Evolutionary conservation across 345 rosid species (phyloP).

Genomic region (Eucalyptus viminalis): DNA sequence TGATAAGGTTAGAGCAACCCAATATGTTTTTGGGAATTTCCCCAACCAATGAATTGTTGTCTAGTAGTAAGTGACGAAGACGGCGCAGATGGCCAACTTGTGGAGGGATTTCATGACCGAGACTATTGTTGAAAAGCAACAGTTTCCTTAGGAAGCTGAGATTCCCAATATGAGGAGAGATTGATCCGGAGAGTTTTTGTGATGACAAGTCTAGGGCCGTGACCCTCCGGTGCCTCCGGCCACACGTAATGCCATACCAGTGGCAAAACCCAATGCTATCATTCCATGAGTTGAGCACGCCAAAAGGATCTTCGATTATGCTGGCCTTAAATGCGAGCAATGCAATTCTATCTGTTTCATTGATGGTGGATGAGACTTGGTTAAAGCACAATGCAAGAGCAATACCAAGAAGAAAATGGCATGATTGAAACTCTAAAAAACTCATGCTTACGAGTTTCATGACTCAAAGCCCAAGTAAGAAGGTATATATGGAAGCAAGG

Average conservation of each 20-base stretch:
- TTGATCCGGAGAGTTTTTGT: rapidly evolving
- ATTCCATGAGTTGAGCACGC: neutral
- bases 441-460: neutral
- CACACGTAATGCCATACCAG: neutral
- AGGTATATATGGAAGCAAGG: neutral
- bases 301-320: rapidly evolving
- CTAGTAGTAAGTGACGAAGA: rapidly evolving
- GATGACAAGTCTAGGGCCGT: neutral
- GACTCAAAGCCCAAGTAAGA: neutral
- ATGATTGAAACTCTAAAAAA: neutral
- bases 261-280: neutral
- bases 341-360: neutral
- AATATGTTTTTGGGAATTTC: neutral
- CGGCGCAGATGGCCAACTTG: rapidly evolving
- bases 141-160: neutral
- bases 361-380: neutral
- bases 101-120: neutral
- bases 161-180: neutral
- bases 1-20: rapidly evolving
- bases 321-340: neutral
- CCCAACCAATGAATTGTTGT: neutral
- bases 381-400: neutral
- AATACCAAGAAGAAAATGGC: neutral
- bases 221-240: neutral
- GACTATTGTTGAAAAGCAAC: rapidly evolving